Evolutionary conservation across 805 yeast genomes (phyloP).

Genomic region (Starmerella sirachaensis): DNA sequence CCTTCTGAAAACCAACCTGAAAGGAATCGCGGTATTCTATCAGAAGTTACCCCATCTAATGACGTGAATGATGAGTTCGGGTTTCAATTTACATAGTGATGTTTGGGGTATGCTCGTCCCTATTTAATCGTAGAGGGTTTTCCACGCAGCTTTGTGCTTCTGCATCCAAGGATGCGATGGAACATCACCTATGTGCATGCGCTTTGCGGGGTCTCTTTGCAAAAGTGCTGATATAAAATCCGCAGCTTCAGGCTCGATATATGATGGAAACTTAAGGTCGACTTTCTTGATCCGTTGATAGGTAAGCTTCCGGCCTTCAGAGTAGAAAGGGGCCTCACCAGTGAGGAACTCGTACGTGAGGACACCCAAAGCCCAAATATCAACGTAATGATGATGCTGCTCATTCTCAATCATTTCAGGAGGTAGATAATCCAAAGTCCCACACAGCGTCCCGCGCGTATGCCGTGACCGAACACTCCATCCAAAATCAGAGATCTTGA

Average conservation of each 20-base stretch:
- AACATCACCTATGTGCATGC: constrained; percentile 52
- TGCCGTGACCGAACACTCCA: constrained; percentile 74
- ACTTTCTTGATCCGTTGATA: constrained; percentile 68
- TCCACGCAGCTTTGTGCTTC: constrained; percentile 54
- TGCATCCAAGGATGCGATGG: constrained; percentile 74
- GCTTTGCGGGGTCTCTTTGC: constrained; percentile 53
- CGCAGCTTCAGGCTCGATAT: constrained; percentile 59
- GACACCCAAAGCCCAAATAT: constrained; percentile 88
- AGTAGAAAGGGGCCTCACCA: constrained; percentile 90
- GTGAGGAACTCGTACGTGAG: constrained; percentile 73
- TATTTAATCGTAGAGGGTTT: not conserved
- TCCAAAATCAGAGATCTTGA: constrained; percentile 89
- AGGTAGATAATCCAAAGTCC: constrained; percentile 86
- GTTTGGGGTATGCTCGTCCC: not conserved
- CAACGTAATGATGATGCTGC: constrained; percentile 68
- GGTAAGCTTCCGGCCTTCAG: constrained; percentile 54
- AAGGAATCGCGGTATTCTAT: too few species aligned
- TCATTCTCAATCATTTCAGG: constrained; percentile 88
- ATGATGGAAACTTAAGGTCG: constrained; percentile 62
- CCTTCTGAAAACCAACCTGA: too few species aligned
- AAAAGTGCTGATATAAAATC: constrained; percentile 56
- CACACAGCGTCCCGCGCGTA: constrained; percentile 73
- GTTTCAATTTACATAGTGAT: constrained; percentile 18
- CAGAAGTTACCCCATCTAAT: too few species aligned
- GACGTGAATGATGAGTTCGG: constrained; percentile 23